Percentiles rank a stretch among this genome's conserved stretches.
Conservation (phyloP, 139 green algal genomes). For the Eudorina sp. region DNA sequence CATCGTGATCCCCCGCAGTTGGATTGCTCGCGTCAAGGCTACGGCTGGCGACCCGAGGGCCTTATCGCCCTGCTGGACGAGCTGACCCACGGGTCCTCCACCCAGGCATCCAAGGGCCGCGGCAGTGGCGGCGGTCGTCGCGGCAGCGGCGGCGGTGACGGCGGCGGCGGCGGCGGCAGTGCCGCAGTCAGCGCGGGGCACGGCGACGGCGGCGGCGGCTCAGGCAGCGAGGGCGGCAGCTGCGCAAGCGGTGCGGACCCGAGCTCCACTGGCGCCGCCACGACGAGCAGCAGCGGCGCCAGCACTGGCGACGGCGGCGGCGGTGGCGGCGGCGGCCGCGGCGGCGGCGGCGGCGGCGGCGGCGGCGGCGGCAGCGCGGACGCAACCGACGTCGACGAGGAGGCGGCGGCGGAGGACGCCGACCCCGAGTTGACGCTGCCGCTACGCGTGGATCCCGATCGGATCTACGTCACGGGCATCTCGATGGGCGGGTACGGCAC, state of each 20-base stretch:
- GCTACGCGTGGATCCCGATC: neutral
- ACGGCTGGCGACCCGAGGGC: neutral
- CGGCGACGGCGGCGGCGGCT: no score
- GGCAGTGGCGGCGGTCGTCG: neutral
- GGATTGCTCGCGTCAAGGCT: neutral
- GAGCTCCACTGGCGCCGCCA: no score
- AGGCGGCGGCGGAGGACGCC: neutral
- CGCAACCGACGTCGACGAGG: no score
- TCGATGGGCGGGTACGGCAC: conserved; percentile 16
- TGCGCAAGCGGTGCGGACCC: no score
- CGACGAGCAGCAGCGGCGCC: no score
- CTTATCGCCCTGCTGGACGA: conserved; percentile 4
- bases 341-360: no score
- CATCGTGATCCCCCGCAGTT: no score
- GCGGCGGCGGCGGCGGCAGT: neutral
- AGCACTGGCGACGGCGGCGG: no score
- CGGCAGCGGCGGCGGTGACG: neutral
- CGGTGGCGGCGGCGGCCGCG: no score
- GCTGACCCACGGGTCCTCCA: neutral
- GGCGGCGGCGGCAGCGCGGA: no score
- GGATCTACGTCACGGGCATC: conserved; percentile 2
- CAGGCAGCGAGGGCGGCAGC: no score
- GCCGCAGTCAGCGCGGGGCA: no score
- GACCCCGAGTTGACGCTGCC: neutral
- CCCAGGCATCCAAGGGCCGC: neutral